Base-by-base conservation (phyloP, 2,329 filamentous ascomycete genomes). In the Beauveria bassiana region DNA sequence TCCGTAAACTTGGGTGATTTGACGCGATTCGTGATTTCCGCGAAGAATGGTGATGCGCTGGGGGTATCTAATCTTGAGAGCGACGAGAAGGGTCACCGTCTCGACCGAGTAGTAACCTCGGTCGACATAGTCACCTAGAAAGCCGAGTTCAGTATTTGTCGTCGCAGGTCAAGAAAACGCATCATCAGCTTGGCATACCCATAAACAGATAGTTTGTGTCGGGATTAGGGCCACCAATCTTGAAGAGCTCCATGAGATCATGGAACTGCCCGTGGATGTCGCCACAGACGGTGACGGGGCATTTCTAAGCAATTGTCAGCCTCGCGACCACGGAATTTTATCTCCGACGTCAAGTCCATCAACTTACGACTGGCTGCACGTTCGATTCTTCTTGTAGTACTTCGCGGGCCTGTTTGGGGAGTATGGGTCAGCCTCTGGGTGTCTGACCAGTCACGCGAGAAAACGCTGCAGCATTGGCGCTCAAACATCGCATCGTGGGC, bases 221-320 rank as follows among this genome's bases (percentile, higher is more conserved):
- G 20, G 95, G 95, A 77, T 93, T 98, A 76, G 90, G 96, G 62
- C 95, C 95, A 63, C 95, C 95, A 70, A 99, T 99, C 76, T 92
- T 92, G 79, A 99, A 99, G 68, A 99, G 98, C 81, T 99, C 95
- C 67, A 99, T 95, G 78, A 99, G 86, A 75, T 99, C 95, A 76
- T 93, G 98, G 79, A 99, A 99, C 76, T 99, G 95, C 63, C 95
- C 95, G 77, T 99, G 95, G 74, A 99, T 99, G 78, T 99, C 95
- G 75, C 95, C 95, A 76, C 95, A 98, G 65, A 99, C 95, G 61
- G 95, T 99, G 68, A 98, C 95, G 50, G 95, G 95, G 75, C 93
- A 98, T 93, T 97, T 97, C 89, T 93, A 66, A 26, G 47, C 20
- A 56, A 42, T 50, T 49, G 45, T 45, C 34, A 38, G 51, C 20